Conservation (phyloP, 179 eudicot genomes). For the Gypsophila paniculata region DNA sequence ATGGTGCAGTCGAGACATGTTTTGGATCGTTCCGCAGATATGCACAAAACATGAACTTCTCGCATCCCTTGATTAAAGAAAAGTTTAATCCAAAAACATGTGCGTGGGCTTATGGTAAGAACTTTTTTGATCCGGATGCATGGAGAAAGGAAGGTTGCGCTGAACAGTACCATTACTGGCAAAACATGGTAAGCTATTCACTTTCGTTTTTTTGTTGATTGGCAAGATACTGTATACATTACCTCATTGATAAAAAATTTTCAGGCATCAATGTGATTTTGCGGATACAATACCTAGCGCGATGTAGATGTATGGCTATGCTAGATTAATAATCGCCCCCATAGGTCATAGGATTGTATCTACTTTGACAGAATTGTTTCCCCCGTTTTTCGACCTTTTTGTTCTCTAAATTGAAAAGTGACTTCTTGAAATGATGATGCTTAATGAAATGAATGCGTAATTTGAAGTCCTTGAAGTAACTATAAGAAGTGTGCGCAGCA, state of each 20-base stretch:
- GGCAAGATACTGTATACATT: neutral
- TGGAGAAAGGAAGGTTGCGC: constrained; percentile 84
- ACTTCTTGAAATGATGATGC: no score
- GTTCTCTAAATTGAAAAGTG: no score
- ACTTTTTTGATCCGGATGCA: constrained; percentile 84
- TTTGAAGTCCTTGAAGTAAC: no score
- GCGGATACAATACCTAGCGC: no score
- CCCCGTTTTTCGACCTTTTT: no score
- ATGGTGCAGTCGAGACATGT: constrained; percentile 93
- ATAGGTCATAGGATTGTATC: neutral
- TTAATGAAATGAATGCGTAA: no score
- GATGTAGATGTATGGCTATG: no score
- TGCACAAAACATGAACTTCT: constrained; percentile 94
- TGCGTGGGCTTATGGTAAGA: constrained; percentile 99
- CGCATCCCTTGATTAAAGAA: constrained; percentile 82
- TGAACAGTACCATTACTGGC: constrained; percentile 83
- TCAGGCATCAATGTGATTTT: no score
- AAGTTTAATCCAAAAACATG: constrained; percentile 89
- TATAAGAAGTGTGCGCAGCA: no score
- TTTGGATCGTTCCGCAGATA: constrained; percentile 90
- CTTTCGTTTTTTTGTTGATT: neutral
- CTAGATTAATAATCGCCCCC: neutral
- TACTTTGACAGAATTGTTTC: no score
- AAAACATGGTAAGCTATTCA: constrained; percentile 53
- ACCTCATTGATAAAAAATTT: neutral